phyloP scores from a whole-genome alignment of 2,329 filamentous ascomycete species.

The Cylindrodendrum hubeiense region DNA sequence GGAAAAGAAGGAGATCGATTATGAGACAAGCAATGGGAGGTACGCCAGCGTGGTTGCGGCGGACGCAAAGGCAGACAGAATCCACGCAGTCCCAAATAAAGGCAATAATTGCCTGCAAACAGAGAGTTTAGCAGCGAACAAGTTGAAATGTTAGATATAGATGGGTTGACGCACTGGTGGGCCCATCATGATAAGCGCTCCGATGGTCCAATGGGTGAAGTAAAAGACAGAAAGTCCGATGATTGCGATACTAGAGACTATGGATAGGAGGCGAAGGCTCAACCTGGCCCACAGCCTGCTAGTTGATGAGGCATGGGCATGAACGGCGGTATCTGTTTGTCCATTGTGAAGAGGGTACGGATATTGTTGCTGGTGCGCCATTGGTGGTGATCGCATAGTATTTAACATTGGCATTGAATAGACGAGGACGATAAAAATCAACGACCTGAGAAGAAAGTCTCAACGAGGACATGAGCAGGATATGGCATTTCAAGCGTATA shows the following conservation, averaged over 20 bases:
- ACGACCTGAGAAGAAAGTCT: neutral
- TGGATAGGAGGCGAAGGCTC: slow-evolving; percentile 23
- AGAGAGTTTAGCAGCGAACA: neutral
- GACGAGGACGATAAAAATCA: neutral
- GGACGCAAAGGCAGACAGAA: slow-evolving; percentile 13
- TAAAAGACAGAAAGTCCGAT: slow-evolving; percentile 25
- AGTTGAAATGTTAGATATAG: neutral
- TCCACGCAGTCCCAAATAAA: slow-evolving; percentile 27
- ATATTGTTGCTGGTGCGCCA: neutral
- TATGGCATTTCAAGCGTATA: too few species aligned
- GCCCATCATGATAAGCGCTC: slow-evolving; percentile 30
- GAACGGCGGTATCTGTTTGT: neutral
- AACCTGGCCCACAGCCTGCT: slow-evolving; percentile 22
- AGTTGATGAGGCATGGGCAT: neutral
- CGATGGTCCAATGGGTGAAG: slow-evolving; percentile 23
- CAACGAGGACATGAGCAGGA: neutral
- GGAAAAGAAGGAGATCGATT: slow-evolving; percentile 26
- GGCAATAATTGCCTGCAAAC: slow-evolving; percentile 13
- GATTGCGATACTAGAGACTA: slow-evolving; percentile 8
- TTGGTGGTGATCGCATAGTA: neutral
- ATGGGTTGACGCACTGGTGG: slow-evolving; percentile 22
- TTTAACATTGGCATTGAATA: neutral
- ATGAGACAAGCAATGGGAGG: slow-evolving; percentile 25
- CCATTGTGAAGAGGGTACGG: neutral
- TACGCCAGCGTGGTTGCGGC: neutral